Conservation (phyloP, 2,329 filamentous ascomycete species). For the Monosporascus sp. region DNA sequence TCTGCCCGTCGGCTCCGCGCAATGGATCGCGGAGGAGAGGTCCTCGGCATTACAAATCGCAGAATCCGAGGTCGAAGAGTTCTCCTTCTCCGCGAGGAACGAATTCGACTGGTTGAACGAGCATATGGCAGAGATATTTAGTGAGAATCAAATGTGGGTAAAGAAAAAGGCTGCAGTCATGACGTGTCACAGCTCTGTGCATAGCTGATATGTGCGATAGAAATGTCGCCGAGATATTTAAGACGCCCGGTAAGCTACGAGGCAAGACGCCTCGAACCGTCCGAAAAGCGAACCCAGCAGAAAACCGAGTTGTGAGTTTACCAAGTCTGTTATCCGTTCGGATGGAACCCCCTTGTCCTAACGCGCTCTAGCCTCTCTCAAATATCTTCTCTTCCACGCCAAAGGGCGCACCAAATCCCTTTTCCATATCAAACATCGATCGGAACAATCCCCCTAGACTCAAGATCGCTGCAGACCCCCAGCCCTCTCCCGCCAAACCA, state of each 20-base stretch:
- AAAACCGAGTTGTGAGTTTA: conserved; percentile 58
- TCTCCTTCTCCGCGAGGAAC: conserved; percentile 84
- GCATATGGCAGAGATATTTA: conserved; percentile 94
- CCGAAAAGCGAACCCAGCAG: conserved; percentile 53
- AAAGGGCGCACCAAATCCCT: conserved; percentile 49
- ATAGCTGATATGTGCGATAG: conserved; percentile 43
- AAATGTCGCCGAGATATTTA: conserved; percentile 92
- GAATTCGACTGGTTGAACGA: conserved; percentile 98
- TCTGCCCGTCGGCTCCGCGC: conserved; percentile 69
- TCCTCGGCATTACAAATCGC: conserved; percentile 71
- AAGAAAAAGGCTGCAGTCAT: neutral
- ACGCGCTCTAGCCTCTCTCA: conserved; percentile 47
- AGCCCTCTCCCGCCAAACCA: conserved; percentile 25
- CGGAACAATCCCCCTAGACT: conserved; percentile 53
- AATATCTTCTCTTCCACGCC: conserved; percentile 53
- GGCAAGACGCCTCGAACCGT: conserved; percentile 73
- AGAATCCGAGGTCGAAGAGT: conserved; percentile 83
- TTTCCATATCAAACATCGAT: conserved; percentile 41
- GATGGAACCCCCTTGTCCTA: conserved; percentile 8
- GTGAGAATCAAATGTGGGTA: conserved; percentile 76
- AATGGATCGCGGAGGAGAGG: conserved; percentile 84
- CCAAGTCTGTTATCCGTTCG: neutral
- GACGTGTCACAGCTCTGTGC: neutral
- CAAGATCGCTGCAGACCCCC: conserved; percentile 52
- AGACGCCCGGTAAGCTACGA: conserved; percentile 79